Conservation (phyloP, 345 rosid genomes). For the Salix suchowensis region DNA sequence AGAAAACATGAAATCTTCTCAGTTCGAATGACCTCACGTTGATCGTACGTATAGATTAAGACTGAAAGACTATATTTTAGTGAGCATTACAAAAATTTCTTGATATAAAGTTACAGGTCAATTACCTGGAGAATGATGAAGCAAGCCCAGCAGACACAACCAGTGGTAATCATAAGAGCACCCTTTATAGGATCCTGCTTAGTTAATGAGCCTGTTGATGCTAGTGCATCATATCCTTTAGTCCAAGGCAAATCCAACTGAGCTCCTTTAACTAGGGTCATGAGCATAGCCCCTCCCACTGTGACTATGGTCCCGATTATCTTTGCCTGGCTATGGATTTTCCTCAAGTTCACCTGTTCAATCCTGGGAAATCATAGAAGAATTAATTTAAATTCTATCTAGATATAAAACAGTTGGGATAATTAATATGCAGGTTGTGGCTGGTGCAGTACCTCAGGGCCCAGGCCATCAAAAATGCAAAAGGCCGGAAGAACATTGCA, state of each 20-base stretch:
- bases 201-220: slow-evolving; percentile 11
- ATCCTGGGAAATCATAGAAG: slow-evolving; percentile 35
- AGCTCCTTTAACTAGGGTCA: slow-evolving; percentile 69
- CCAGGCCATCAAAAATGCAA: slow-evolving; percentile 88
- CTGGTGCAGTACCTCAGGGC: slow-evolving; percentile 40
- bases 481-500: slow-evolving; percentile 81
- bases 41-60: not conserved
- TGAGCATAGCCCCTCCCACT: slow-evolving; percentile 86
- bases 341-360: slow-evolving; percentile 58
- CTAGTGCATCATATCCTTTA: slow-evolving; percentile 18
- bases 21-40: not conserved
- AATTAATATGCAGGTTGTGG: not conserved
- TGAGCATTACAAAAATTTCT: not conserved
- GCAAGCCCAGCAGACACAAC: slow-evolving; percentile 57
- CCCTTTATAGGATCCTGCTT: slow-evolving; percentile 54
- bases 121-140: slow-evolving; percentile 64
- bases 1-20: not conserved
- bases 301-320: slow-evolving; percentile 76
- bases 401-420: not conserved
- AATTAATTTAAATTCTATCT: not conserved
- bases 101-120: not conserved
- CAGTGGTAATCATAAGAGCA: slow-evolving; percentile 42
- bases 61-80: not conserved
- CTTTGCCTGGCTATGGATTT: slow-evolving; percentile 72
- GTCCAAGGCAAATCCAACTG: slow-evolving; percentile 67